Evolutionary conservation across 2,329 filamentous ascomycete species (phyloP).

Genomic region (Verticillium tricorpus): DNA sequence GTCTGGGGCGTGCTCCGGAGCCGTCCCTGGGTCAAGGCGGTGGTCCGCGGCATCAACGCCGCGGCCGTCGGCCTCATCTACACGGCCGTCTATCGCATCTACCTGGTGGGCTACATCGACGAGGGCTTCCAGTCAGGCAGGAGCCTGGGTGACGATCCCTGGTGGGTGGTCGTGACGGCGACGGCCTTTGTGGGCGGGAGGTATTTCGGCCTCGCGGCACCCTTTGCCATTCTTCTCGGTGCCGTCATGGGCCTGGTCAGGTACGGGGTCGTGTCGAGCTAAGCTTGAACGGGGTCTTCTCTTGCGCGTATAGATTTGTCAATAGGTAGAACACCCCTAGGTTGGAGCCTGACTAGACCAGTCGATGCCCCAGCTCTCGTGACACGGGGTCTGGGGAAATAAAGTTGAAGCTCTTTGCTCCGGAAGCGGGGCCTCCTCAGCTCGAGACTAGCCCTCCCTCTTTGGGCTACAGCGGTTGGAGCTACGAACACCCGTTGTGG

Average conservation of each 20-base stretch:
- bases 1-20: constrained; percentile 49
- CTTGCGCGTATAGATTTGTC: too few relatives aligned
- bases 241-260: not conserved
- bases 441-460: too few relatives aligned
- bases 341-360: too few relatives aligned
- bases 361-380: too few relatives aligned
- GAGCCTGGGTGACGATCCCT: constrained; percentile 53
- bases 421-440: not conserved
- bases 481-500: too few relatives aligned
- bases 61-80: constrained; percentile 58
- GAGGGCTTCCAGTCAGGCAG: constrained; percentile 40
- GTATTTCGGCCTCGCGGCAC: not conserved
- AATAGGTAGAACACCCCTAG: not conserved
- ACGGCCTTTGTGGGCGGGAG: not conserved
- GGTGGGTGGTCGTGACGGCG: constrained; percentile 59
- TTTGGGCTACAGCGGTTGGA: not conserved
- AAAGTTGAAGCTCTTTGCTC: not conserved
- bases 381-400: not conserved
- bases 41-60: constrained; percentile 54
- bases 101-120: constrained; percentile 57
- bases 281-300: too few relatives aligned
- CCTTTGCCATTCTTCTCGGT: constrained; percentile 1
- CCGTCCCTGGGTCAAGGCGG: constrained; percentile 40
- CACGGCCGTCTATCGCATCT: constrained; percentile 59
- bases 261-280: not conserved